Evolutionary conservation across 2,329 filamentous ascomycete genomes (phyloP).

Genomic region (Leptographium flavum): DNA sequence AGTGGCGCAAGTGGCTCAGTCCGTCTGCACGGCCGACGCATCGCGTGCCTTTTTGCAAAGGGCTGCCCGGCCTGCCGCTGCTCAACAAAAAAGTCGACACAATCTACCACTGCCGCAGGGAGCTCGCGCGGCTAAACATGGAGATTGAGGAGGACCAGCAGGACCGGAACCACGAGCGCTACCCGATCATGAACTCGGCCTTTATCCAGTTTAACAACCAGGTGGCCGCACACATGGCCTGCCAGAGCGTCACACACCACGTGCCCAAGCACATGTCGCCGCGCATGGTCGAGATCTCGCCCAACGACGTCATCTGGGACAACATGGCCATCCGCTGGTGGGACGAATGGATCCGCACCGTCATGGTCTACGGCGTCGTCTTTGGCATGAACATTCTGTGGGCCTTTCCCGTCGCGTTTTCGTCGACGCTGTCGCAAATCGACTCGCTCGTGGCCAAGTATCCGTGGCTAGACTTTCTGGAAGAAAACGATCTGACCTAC

Average conservation of each 20-base stretch:
- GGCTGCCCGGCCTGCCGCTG: constrained; percentile 66
- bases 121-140: constrained; percentile 74
- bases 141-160: constrained; percentile 88
- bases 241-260: constrained; percentile 82
- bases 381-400: constrained; percentile 70
- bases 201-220: constrained; percentile 99
- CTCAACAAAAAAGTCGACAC: constrained; percentile 86
- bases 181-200: constrained; percentile 85
- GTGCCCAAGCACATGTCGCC: constrained; percentile 88
- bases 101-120: constrained; percentile 78
- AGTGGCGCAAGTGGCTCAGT: constrained; percentile 74
- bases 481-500: constrained; percentile 40
- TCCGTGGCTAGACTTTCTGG: constrained; percentile 57
- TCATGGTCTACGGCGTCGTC: constrained; percentile 50
- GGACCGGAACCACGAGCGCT: constrained; percentile 67
- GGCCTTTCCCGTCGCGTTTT: constrained; percentile 83
- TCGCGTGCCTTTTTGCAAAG: constrained; percentile 52
- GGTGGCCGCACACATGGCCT: constrained; percentile 95
- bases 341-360: constrained; percentile 66
- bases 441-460: constrained; percentile 49
- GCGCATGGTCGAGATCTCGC: constrained; percentile 82
- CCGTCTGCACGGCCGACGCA: constrained; percentile 76
- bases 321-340: constrained; percentile 96
- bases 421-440: constrained; percentile 68
- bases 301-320: constrained; percentile 86